Percentiles rank a stretch among this genome's conserved stretches.
These are phyloP conservation scores for Kodamaea kakaduensis DNA, from an alignment of 805 yeast genomes.

Conservation along the genomic window DNA sequence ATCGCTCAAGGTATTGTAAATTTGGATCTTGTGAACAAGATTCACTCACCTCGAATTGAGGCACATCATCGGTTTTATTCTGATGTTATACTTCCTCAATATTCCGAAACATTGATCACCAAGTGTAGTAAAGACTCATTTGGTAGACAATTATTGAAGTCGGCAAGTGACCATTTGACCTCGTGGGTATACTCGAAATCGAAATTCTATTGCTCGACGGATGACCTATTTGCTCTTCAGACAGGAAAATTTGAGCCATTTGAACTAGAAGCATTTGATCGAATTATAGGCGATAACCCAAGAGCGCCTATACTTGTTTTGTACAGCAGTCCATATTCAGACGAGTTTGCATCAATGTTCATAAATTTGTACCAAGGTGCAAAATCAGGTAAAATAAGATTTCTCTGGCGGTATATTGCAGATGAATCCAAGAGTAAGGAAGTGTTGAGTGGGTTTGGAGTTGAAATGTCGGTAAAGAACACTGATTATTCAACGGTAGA, in stretches of 20 bases:
- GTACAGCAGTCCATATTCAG: constrained; percentile 61
- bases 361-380: constrained; percentile 58
- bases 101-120: constrained; percentile 14
- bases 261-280: constrained; percentile 47
- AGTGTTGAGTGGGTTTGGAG: constrained; percentile 59
- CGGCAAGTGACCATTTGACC: constrained; percentile 15
- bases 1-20: constrained; percentile 28
- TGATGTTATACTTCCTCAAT: constrained; percentile 23
- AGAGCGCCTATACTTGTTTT: constrained; percentile 53
- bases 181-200: constrained; percentile 54
- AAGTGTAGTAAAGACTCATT: constrained; percentile 29
- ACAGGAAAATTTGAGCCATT: constrained; percentile 37
- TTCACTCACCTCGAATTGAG: constrained; percentile 58
- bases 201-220: constrained; percentile 57
- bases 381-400: constrained; percentile 58
- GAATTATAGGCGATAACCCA: constrained; percentile 53
- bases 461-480: constrained; percentile 57
- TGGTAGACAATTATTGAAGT: constrained; percentile 23
- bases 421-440: constrained; percentile 3
- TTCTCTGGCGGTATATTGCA: constrained; percentile 65
- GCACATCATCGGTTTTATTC: constrained; percentile 57
- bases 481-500: constrained; percentile 66
- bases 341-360: constrained; percentile 53
- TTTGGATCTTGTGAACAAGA: constrained; percentile 44
- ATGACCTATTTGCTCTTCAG: constrained; percentile 76